Evolutionary conservation across 768 basidiomycete species (phyloP), one percentile per base, ranked within the genome.

Genomic region (Kwoniella sp.): DNA sequence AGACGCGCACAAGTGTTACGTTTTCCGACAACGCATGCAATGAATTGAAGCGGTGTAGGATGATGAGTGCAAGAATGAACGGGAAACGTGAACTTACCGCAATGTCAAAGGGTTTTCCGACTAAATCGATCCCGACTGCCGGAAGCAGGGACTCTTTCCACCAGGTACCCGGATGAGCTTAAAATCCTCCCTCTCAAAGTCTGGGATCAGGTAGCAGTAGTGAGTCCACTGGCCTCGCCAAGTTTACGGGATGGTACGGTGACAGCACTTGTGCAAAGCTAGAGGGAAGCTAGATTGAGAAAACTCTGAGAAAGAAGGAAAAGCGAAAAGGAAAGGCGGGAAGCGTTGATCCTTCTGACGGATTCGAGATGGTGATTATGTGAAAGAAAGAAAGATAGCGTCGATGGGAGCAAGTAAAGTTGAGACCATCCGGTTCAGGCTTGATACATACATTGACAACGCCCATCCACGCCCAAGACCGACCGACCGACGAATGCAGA

Each of bases 61-160:
- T 45, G 41, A 9, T 45, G 41, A 3, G 17, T 11, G 41, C 15
- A 45, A 45, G 41, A 17, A 45, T 20, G 41, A 45, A 45, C 41
- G 41, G 41, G 41, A 45, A 45, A 45, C 17, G 41, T 45, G 41
- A 45, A 45, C 41, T 45, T 45, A 45, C 41, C 17, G 41, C 41
- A 45, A 45, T 17, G 17, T 17, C 41, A 45, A 45, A 17, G 41
- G 41, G 9, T 45, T 45, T 45, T 17, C 41, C 4, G 20, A 8
- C 20, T 11, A 45, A 37, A 45, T 45, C 41, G 17, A 45, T 45
- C 41, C 41, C 41, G 41, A 45, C 8, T 45, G 41, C 41, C 41
- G 41, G 41, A 45, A 45, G 41, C 11, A 45, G 13, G 41, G 41
- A 17, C 3, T 45, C 8, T 17, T 45, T 45, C 5, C 41, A 45